Evolutionary conservation across 1,284 basidiomycete species (phyloP).

Genomic region (Austroboletus niveus): DNA sequence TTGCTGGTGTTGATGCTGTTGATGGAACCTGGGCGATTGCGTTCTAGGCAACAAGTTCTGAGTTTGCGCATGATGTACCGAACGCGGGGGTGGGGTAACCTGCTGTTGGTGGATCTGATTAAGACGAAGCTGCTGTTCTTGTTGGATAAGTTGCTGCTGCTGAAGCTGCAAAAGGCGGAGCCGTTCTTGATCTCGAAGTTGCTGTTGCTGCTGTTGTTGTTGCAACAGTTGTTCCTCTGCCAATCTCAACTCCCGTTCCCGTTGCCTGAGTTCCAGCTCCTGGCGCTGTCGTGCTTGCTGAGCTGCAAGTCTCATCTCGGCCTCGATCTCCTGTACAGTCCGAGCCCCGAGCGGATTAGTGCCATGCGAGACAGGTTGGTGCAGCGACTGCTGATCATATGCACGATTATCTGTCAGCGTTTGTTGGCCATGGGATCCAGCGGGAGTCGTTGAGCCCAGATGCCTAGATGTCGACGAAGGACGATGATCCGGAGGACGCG

Average conservation of each 20-base stretch:
- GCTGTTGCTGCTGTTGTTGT: slow-evolving; percentile 37
- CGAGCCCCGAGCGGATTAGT: slow-evolving; percentile 51
- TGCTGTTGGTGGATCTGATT: slow-evolving; percentile 45
- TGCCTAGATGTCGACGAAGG: slow-evolving; percentile 27
- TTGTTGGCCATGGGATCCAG: slow-evolving; percentile 22
- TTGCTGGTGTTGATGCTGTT: slow-evolving; percentile 63
- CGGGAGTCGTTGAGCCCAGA: slow-evolving; percentile 15
- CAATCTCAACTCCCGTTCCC: slow-evolving; percentile 35
- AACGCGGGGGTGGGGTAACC: slow-evolving; percentile 62
- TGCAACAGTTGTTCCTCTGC: slow-evolving; percentile 41
- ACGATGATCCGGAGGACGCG: slow-evolving; percentile 36
- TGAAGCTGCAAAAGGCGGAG: slow-evolving; percentile 38
- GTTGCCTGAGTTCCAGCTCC: slow-evolving; percentile 35
- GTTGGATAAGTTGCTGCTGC: slow-evolving; percentile 36
- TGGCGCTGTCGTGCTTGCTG: slow-evolving; percentile 44
- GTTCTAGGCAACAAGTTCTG: slow-evolving; percentile 60
- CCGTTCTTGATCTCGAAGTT: slow-evolving; percentile 44
- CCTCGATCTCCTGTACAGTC: slow-evolving; percentile 92
- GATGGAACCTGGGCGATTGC: slow-evolving; percentile 69
- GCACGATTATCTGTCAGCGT: slow-evolving; percentile 23
- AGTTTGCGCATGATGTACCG: slow-evolving; percentile 38
- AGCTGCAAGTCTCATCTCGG: slow-evolving; percentile 73
- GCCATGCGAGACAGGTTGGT: slow-evolving; percentile 34
- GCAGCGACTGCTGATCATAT: slow-evolving; percentile 29
- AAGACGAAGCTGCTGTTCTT: slow-evolving; percentile 36